Percentiles rank a stretch among this genome's conserved stretches.
phyloP scores from a whole-genome alignment of 805 yeast genomes.

The Saturnispora quitensis region DNA sequence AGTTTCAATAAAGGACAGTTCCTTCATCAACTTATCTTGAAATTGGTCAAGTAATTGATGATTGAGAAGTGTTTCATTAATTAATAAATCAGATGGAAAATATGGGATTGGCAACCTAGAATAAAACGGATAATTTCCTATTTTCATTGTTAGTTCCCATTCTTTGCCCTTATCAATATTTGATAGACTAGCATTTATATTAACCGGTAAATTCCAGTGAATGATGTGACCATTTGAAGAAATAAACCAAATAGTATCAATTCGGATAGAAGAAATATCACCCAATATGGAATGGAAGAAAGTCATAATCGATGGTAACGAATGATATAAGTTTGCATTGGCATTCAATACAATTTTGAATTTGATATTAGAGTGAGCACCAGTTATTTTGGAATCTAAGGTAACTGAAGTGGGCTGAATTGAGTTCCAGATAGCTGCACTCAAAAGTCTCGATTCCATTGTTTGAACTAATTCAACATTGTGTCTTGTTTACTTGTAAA shows the following conservation, averaged over 20 bases:
- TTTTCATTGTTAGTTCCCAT: conserved; percentile 41
- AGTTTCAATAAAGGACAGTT: conserved; percentile 28
- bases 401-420: not conserved
- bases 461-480: not conserved
- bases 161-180: conserved; percentile 4
- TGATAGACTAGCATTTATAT: conserved; percentile 35
- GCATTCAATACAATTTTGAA: not conserved
- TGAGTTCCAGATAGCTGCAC: not conserved
- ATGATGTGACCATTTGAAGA: conserved; percentile 19
- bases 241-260: not conserved
- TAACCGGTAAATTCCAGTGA: conserved; percentile 72
- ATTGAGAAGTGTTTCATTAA: not conserved
- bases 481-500: not conserved
- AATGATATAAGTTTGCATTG: not conserved
- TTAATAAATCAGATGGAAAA: conserved; percentile 7
- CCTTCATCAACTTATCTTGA: not conserved
- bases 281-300: not conserved
- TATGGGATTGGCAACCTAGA: conserved; percentile 32
- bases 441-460: not conserved
- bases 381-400: not conserved
- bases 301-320: not conserved
- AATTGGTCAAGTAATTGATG: not conserved
- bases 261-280: not conserved
- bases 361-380: not conserved
- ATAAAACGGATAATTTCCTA: conserved; percentile 35